These are phyloP conservation scores for Phylloporus gajari DNA, from an alignment of 1,284 basidiomycete genomes.

Conservation along the genomic window DNA sequence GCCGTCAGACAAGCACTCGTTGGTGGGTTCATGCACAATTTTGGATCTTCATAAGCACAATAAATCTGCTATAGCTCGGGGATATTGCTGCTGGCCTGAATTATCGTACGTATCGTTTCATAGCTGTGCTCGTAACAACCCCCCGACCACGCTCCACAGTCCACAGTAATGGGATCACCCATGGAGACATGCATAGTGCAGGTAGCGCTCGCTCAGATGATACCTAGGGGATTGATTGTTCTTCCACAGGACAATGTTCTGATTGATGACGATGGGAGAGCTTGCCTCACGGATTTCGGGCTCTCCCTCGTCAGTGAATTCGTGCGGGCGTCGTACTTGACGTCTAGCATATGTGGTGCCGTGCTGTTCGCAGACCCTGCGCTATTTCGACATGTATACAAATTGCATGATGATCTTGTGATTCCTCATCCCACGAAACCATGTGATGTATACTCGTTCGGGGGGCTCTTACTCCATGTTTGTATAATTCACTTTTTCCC, in stretches of 20 bases:
- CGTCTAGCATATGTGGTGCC: conserved; percentile 43
- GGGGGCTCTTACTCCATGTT: conserved; percentile 44
- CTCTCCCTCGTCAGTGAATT: conserved; percentile 48
- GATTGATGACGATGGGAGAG: conserved; percentile 33
- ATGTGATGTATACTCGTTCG: conserved; percentile 47
- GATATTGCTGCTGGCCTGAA: conserved; percentile 38
- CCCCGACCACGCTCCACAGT: conserved; percentile 26
- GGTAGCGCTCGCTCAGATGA: background rate
- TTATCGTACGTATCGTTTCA: conserved; percentile 35
- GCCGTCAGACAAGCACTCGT: conserved; percentile 15
- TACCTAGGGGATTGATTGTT: background rate
- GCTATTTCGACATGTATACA: conserved; percentile 30
- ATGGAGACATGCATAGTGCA: conserved; percentile 44
- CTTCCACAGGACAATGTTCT: conserved; percentile 41
- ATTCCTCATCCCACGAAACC: conserved; percentile 34
- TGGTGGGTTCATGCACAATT: conserved; percentile 24
- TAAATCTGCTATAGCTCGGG: conserved; percentile 26
- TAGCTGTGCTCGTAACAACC: background rate
- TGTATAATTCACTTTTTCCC: conserved; percentile 16
- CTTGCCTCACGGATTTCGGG: conserved; percentile 49
- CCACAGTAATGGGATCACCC: conserved; percentile 31
- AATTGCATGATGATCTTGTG: background rate
- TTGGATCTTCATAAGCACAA: background rate
- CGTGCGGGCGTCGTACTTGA: conserved; percentile 46
- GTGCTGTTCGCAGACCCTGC: conserved; percentile 51